These are phyloP conservation scores for Cystobasidium pallidum DNA, from an alignment of 1,284 basidiomycete species.

Conservation along the genomic window DNA sequence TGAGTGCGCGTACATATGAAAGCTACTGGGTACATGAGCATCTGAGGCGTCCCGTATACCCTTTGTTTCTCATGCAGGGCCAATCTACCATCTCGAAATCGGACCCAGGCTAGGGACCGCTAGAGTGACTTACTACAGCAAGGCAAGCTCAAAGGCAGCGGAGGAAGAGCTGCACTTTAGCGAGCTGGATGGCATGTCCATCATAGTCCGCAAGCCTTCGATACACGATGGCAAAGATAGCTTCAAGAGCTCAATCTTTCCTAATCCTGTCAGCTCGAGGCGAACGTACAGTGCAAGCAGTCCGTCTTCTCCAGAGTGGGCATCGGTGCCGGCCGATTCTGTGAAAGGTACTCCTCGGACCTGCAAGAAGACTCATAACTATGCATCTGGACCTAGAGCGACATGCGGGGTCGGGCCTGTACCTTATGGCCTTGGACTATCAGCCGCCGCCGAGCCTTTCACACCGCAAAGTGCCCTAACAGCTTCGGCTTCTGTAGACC, in stretches of 20 bases:
- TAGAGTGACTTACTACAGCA: conserved; percentile 19
- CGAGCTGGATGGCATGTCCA: conserved; percentile 14
- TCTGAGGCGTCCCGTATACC: too few species aligned
- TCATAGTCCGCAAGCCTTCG: conserved; percentile 21
- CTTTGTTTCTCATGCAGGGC: conserved; percentile 11
- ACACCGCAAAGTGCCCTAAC: not conserved
- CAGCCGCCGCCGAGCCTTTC: not conserved
- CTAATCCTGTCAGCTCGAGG: not conserved
- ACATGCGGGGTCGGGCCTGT: not conserved
- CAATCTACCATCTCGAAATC: conserved; percentile 9
- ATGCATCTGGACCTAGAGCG: conserved; percentile 5
- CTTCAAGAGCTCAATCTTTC: conserved; percentile 21
- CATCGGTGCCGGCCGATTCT: not conserved
- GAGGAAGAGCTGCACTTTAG: conserved; percentile 12
- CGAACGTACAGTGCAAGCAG: conserved; percentile 1
- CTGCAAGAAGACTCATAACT: not conserved
- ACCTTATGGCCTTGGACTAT: conserved; percentile 9
- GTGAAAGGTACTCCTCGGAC: not conserved
- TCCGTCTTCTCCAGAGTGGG: too few species aligned
- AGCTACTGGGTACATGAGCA: too few species aligned
- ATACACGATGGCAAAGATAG: conserved; percentile 34
- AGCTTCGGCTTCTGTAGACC: not conserved
- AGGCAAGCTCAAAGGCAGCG: conserved; percentile 2
- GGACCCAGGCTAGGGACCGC: conserved; percentile 4
- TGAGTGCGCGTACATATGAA: not conserved